These are phyloP conservation scores for Phyllosticta citrichinensis DNA, from an alignment of 2,329 filamentous ascomycete species.

Conservation along the genomic window DNA sequence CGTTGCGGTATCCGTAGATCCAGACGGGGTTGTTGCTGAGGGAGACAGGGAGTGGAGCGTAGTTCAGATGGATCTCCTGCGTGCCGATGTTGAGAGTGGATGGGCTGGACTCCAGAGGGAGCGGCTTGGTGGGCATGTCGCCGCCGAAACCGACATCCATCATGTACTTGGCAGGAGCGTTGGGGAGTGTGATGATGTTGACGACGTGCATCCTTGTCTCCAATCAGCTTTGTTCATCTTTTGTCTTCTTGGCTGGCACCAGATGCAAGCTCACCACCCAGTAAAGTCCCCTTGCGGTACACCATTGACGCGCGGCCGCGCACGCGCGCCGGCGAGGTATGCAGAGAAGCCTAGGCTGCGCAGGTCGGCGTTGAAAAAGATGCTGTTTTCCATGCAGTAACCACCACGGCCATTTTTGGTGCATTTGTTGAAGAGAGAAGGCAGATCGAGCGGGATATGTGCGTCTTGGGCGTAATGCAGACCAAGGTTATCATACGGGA, in stretches of 20 bases:
- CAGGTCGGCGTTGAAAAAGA: conserved; percentile 46
- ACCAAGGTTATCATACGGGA: conserved; percentile 49
- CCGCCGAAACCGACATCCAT: conserved; percentile 57
- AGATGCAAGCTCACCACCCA: conserved; percentile 33
- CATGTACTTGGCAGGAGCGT: conserved; percentile 37
- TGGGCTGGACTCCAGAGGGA: conserved; percentile 35
- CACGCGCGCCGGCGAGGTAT: conserved; percentile 45
- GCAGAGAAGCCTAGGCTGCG: conserved; percentile 42
- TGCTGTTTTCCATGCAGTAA: conserved; percentile 51
- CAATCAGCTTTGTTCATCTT: conserved; percentile 13
- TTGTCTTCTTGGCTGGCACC: conserved; percentile 12
- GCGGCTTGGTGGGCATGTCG: conserved; percentile 48
- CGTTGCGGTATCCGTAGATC: conserved; percentile 51
- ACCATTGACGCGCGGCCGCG: conserved; percentile 25
- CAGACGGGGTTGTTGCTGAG: conserved; percentile 36
- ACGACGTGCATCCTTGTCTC: conserved; percentile 46
- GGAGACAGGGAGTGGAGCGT: conserved; percentile 39
- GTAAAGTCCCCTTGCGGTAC: conserved; percentile 32
- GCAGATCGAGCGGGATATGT: conserved; percentile 33
- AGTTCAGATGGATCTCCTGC: conserved; percentile 46
- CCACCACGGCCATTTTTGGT: conserved; percentile 41
- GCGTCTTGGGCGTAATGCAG: conserved; percentile 39
- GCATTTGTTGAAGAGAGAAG: conserved; percentile 42
- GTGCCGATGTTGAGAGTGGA: conserved; percentile 39
- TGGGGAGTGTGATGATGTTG: conserved; percentile 47